Evolutionary conservation across 805 yeast genomes (phyloP), one percentile per base, ranked within the genome.

Genomic region (Clavispora carvajalis): DNA sequence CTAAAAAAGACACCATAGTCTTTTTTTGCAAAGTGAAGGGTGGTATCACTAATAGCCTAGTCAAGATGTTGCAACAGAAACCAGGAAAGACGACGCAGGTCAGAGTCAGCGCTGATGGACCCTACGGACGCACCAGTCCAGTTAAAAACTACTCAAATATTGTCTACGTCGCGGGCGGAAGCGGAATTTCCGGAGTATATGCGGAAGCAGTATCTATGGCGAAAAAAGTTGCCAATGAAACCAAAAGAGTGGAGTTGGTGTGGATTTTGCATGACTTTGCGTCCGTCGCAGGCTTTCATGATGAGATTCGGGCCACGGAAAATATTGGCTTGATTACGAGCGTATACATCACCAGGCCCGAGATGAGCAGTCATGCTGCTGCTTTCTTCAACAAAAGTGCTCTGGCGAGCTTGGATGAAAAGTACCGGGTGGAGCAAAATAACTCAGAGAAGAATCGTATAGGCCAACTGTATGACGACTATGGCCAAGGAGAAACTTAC

Each of bases 141-240:
- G 63, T 77, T 11, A 59, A 65, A 25, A 62, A 66, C 31, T 82
- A 73, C 49, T 74, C 77, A 36, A 71, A 74, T 43, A 73, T 80
- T 5, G 69, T 82, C 5, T 69, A 81, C 33, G 50, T 84, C 21
- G 83, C 90, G 5, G 90, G 88, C 33, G 91, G 93, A 24, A 79
- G 80, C 40, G 95, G 93, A 40, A 68, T 85, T 39, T 81, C 91
- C 0, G 85, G 80, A n/a, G 61, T 71, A 19, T 60, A 65, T 34
- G 65, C 69, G 12, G 73, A 71, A 48, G 71, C 68, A 28, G 44
- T 52, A 39, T 59, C 59, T 44, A 47, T 63, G 44, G 62, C 63
- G 4, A 34, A 28, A 12, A 55, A 51, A 19, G 48, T 59, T 2
- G 41, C 37, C 8, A 31, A 46, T 21, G 52, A 60, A 36, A 46